Base-by-base conservation (phyloP, 768 basidiomycete genomes). In the Lactarius psammicola region DNA sequence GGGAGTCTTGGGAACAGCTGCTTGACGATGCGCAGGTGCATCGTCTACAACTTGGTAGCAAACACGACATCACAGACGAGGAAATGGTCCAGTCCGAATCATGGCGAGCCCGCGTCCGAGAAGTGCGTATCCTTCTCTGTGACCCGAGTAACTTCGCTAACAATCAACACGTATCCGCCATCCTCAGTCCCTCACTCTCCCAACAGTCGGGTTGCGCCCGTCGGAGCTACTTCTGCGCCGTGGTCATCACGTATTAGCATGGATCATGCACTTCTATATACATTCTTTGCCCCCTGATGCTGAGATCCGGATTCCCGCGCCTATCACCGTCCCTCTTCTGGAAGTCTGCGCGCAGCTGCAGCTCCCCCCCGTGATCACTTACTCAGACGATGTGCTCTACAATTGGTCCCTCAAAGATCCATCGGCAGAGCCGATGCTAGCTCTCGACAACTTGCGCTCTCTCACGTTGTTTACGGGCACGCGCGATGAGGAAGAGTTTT, bases 381-480 rank as follows among this genome's bases (percentile, higher is more conserved):
- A 94, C 74, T 88, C 94, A 11, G 94, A 96, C 74, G 89, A 88
- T 33, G 94, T 97, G 9, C 82, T 97, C 31, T 97, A 94, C 77
- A 96, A 96, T 74, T 92, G 89, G 88, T 74, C 71, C 5, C 73
- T 73, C 66, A 75, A 72, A 54, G 42, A 40, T 1, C 56, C 53
- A 7, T 60, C 65, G 26, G 62, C 67, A 28, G 49, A 64, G 33
- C 78, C 80, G 1, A 78, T 73, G 8, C 80, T 81, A 1, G 78
- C 76, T 34, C 75, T 84, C 6, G 77, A 86, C 61, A 87, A 92
- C 71, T 79, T 95, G 59, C 82, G 82, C 53, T 84, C 82, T 65
- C 80, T 81, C 66, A 87, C 87, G 1, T 78, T 84, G 51, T 96
- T 97, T 78, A 94, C 95, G 1, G 82, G 84, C 26, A 89, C 89